Base-by-base conservation (phyloP, 2,329 filamentous ascomycete species). In the Apiospora sp. region DNA sequence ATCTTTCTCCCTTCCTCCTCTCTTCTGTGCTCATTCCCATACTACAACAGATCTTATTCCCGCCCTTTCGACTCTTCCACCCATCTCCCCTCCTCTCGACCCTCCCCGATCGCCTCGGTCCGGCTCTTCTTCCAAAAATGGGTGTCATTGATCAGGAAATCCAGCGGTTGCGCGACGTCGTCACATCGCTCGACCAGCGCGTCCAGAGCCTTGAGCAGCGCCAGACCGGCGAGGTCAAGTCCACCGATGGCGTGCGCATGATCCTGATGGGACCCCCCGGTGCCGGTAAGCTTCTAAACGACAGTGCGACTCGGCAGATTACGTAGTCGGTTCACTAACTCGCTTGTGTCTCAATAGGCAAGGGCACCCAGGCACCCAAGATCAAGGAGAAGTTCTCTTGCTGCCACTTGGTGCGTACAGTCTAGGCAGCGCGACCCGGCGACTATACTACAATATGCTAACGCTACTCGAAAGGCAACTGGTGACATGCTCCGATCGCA, bases 401-500 rank as follows among this genome's bases (percentile, higher is more conserved):
- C 87, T 99, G 96, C 87, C 96, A 99, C 86, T 87, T 99, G 87
- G 95, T 98, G 91, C 81, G 68, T 51, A 68, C 19, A 46, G 67
- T 41, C 67, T 24, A 24, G 44, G n/a, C 67, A 27, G 14, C 44
- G n/a, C 27, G 27, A n/a, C 67, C 12, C 68, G 13, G 34, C 68
- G 43, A 43, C 68, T 1, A 34, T 37, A 30, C 19, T 4, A 37
- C 7, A 43, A n/a, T 4, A 13, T 44, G 49, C 68, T 70, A 43
- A 70, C 48, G 22, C n/a, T 41, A 68, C 34, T 68, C 19, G 73
- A 73, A 76, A 98, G 95, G 96, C 96, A 76, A 99, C 96, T 73
- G 96, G 96, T 83, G 96, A 99, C 86, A 99, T 99, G 96, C 91
- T 99, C 81, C 95, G 96, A 81, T 97, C 95, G 78, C 96, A 99